Base-by-base conservation (phyloP, 768 basidiomycete genomes). In the Dioszegia aurantiaca region DNA sequence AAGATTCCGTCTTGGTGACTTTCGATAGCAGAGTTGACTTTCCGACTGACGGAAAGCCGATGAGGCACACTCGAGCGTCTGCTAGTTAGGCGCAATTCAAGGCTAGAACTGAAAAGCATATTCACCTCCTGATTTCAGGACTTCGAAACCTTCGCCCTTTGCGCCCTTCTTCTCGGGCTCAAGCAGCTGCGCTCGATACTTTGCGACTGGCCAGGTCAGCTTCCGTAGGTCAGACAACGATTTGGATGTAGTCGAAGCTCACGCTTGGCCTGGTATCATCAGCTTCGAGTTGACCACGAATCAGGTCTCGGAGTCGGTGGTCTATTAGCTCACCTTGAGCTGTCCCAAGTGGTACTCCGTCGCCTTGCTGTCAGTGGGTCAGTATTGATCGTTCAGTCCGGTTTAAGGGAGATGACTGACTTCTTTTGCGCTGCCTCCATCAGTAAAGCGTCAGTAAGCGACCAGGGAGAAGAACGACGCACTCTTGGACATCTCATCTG, bases 401-500 rank as follows among this genome's bases (percentile, higher is more conserved):
- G 23, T 30, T 6, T 33, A 6, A 14, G 8, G 33, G 33, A 33
- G 33, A 33, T 33, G 55, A 86, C 91, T 83, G 90, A 94, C 78
- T 97, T 97, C 81, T 97, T 97, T 80, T 94, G 91, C 48, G 90
- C 89, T 91, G 57, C 10, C 33, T 14, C 28, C 4, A 47, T 58
- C 42, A 64, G 56, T 21, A 39, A n/a, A 19, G 4, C 49, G 42
- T 12, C 26, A 41, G 5, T 28, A n/a, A 24, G 17, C 14, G 14
- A 39, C 26, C 26, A 30, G 27, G 31, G 31, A 45, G 19, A 19
- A 47, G 24, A 30, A 41, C 52, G 1, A 81, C 87, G 80, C 76
- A 90, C 91, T 97, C 78, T 91, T 83, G 63, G 89, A 87, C 93
- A 98, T 95, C 84, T 97, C 93, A 85, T 91, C 90, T 92, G 72